Percentiles rank a stretch among this genome's conserved stretches.
Conservation (phyloP, 768 basidiomycete species). For the Amanita jacksonii region DNA sequence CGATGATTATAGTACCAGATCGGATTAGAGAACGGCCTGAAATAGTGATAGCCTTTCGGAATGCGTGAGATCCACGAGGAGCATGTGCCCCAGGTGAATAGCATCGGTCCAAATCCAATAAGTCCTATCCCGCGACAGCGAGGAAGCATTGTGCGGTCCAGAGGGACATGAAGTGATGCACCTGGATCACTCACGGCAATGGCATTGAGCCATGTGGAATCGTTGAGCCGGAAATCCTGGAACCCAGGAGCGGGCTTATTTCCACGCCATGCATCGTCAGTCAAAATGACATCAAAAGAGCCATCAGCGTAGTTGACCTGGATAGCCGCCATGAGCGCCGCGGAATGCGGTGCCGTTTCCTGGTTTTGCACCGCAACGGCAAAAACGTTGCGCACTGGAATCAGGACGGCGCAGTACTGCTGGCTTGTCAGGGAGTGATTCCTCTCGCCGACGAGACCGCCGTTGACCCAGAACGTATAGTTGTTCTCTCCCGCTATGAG, state of each 20-base stretch:
- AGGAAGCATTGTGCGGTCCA: conserved; percentile 13
- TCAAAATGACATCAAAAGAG: conserved; percentile 19
- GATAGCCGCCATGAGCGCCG: conserved; percentile 21
- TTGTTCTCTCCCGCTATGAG: conserved; percentile 22
- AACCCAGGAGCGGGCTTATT: conserved; percentile 19
- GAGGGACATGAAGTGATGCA: conserved; percentile 11
- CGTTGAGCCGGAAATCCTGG: too few relatives aligned
- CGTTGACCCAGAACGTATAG: conserved; percentile 24
- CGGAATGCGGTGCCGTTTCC: conserved; percentile 10
- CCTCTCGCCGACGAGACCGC: conserved; percentile 16
- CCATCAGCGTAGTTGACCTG: conserved; percentile 14
- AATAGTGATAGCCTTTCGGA: neutral
- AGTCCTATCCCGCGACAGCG: conserved; percentile 16
- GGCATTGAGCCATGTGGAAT: conserved; percentile 20
- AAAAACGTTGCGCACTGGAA: conserved; percentile 21
- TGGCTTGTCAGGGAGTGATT: conserved; percentile 14
- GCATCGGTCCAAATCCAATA: conserved; percentile 25
- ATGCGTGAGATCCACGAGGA: conserved; percentile 8
- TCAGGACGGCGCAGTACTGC: conserved; percentile 21
- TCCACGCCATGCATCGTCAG: conserved; percentile 22
- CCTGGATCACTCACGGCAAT: conserved; percentile 17
- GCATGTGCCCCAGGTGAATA: too few relatives aligned
- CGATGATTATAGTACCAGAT: too few relatives aligned
- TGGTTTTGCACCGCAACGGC: conserved; percentile 21
- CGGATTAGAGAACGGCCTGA: neutral